Evolutionary conservation across 345 rosid genomes (phyloP).

Genomic region (Clausena lansium): DNA sequence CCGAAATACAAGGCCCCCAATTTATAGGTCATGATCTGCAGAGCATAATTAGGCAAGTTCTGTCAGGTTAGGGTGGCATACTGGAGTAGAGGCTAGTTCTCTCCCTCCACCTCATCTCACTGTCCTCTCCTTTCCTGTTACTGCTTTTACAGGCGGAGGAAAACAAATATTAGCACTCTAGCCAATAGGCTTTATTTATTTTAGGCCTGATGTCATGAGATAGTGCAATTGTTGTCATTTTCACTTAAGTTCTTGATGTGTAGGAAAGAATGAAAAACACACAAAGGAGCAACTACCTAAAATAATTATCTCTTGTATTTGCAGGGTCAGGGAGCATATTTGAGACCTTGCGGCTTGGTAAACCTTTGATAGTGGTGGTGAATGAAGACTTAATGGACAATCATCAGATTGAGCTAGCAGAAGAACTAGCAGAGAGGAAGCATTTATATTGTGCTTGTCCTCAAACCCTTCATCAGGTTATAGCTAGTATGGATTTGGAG

Average conservation of each 20-base stretch:
- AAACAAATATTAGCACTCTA: background rate
- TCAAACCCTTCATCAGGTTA: conserved; percentile 49
- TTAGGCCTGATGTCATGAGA: background rate
- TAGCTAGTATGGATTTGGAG: conserved; percentile 55
- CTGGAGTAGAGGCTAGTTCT: background rate
- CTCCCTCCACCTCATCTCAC: background rate
- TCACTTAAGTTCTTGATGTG: background rate
- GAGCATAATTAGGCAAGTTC: background rate
- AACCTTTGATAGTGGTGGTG: conserved; percentile 86
- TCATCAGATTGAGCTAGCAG: conserved; percentile 91
- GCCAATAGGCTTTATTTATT: background rate
- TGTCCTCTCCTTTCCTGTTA: background rate
- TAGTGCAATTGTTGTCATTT: background rate
- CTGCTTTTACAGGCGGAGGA: background rate
- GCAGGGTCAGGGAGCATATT: conserved; percentile 97
- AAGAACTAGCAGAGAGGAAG: conserved; percentile 80
- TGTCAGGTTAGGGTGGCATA: background rate
- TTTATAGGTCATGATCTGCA: background rate
- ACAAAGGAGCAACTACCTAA: background rate
- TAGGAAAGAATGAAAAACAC: background rate
- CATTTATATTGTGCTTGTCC: conserved; percentile 75
- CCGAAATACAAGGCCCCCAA: background rate
- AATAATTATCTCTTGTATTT: background rate
- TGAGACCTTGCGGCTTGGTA: conserved; percentile 70
- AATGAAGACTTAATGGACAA: conserved; percentile 97